A percentile compares a stretch with the other conserved stretches of the same genome.
Evolutionary conservation across 169 alveolate genomes (phyloP).

Genomic region (Plasmodium relictum): DNA sequence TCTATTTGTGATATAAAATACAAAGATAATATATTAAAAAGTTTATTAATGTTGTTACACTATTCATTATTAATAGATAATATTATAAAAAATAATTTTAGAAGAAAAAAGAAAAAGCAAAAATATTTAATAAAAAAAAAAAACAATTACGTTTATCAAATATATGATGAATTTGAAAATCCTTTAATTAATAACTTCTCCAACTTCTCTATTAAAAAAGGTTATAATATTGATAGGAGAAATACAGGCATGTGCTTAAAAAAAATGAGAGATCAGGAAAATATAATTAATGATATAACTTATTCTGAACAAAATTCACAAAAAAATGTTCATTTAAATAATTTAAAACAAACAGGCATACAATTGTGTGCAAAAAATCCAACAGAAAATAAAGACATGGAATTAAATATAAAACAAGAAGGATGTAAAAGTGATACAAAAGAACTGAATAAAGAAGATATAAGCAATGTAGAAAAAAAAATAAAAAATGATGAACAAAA

Average conservation of each 20-base stretch:
- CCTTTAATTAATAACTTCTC: conserved; percentile 2
- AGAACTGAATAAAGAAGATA: not conserved
- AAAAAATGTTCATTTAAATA: not conserved
- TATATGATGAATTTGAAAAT: conserved; percentile 11
- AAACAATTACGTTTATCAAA: not conserved
- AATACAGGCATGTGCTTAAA: not conserved
- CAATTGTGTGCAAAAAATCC: not conserved
- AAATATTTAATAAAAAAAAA: not conserved
- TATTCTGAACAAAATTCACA: not conserved
- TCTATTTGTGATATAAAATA: not conserved
- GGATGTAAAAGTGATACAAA: not conserved
- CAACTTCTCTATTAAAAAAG: not conserved
- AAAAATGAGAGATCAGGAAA: no score
- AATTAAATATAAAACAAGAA: no score
- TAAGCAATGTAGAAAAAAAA: no score
- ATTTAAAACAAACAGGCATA: no score
- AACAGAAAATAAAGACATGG: no score
- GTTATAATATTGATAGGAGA: not conserved
- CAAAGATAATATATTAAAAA: conserved; percentile 10
- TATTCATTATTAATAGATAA: conserved; percentile 13
- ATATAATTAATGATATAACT: not conserved
- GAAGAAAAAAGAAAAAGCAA: not conserved
- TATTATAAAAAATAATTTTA: not conserved
- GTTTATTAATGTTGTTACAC: conserved; percentile 3
- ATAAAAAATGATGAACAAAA: not conserved